Percentiles rank a stretch among this genome's conserved stretches.
Evolutionary conservation across 2,329 filamentous ascomycete species (phyloP).

Genomic region (Trichophaea hybrida): DNA sequence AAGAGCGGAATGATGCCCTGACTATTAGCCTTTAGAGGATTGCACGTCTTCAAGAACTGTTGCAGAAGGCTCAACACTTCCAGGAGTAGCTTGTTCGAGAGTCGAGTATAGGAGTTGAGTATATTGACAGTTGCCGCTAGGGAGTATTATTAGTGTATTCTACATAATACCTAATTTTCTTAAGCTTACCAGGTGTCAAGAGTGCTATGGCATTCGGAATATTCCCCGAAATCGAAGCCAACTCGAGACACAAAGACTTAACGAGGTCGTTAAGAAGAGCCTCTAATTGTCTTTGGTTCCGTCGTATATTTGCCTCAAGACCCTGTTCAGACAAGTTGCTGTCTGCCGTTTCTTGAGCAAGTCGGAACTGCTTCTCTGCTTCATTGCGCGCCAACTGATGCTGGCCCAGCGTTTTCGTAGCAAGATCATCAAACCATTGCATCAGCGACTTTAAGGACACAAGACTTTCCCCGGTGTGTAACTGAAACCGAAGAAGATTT

Average conservation of each 20-base stretch:
- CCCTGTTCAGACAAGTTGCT: slow-evolving; percentile 9
- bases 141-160: slow-evolving; percentile 3
- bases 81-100: slow-evolving; percentile 22
- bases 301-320: slow-evolving; percentile 31
- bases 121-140: slow-evolving; percentile 15
- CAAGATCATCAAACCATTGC: slow-evolving; percentile 44
- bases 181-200: slow-evolving; percentile 33
- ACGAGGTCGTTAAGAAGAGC: slow-evolving; percentile 41
- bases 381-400: slow-evolving; percentile 43
- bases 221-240: slow-evolving; percentile 32
- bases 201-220: slow-evolving; percentile 34
- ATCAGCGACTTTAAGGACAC: slow-evolving; percentile 39
- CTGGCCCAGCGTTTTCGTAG: slow-evolving; percentile 44
- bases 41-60: slow-evolving; percentile 14
- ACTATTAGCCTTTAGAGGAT: slow-evolving; percentile 17
- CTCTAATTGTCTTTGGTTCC: slow-evolving; percentile 45
- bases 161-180: slow-evolving; percentile 23
- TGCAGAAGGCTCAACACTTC: slow-evolving; percentile 23
- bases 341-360: slow-evolving; percentile 17
- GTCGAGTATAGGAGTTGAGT: neutral
- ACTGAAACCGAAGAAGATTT: slow-evolving; percentile 46
- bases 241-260: slow-evolving; percentile 36
- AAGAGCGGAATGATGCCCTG: slow-evolving; percentile 8
- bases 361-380: slow-evolving; percentile 39
- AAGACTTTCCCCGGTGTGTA: slow-evolving; percentile 35